A percentile compares a stretch with the other conserved stretches of the same genome.
phyloP scores from a whole-genome alignment of 2,329 filamentous ascomycete species.

The Aspergillus intermedius region DNA sequence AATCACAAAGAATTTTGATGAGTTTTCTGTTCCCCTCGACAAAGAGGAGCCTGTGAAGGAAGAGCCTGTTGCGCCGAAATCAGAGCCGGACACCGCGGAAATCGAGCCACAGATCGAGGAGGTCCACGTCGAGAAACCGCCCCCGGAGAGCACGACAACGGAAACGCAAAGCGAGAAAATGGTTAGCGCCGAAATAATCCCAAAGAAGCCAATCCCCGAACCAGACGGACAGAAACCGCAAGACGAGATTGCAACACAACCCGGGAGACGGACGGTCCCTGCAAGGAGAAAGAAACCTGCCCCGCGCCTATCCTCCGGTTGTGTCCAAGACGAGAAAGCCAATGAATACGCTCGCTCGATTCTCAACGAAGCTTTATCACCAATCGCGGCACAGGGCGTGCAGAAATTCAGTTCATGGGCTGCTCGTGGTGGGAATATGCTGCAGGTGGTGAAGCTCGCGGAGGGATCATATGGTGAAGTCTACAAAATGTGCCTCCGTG shows the following conservation, averaged over 20 bases:
- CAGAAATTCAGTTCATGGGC: conserved; percentile 37
- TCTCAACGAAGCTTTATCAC: conserved; percentile 31
- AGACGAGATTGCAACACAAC: neutral
- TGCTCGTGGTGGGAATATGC: conserved; percentile 29
- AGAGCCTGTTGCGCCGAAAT: neutral
- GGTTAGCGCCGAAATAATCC: conserved; percentile 23
- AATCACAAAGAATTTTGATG: neutral
- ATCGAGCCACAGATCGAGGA: neutral
- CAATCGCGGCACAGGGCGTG: conserved; percentile 28
- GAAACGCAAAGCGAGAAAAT: conserved; percentile 16
- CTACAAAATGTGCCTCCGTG: conserved; percentile 48
- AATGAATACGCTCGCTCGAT: conserved; percentile 33
- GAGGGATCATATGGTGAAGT: conserved; percentile 63
- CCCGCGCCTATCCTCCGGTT: conserved; percentile 25
- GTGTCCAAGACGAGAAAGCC: conserved; percentile 25
- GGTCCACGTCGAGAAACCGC: conserved; percentile 2
- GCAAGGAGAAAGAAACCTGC: conserved; percentile 14
- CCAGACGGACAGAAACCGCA: neutral
- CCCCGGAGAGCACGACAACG: neutral
- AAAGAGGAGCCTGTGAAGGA: neutral
- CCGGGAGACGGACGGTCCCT: conserved; percentile 1
- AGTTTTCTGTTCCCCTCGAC: no score
- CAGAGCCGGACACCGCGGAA: neutral
- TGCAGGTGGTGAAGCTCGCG: conserved; percentile 53
- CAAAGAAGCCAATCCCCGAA: neutral